These are phyloP conservation scores for Kodamaea laetipori DNA, from an alignment of 805 yeast species.

Conservation along the genomic window DNA sequence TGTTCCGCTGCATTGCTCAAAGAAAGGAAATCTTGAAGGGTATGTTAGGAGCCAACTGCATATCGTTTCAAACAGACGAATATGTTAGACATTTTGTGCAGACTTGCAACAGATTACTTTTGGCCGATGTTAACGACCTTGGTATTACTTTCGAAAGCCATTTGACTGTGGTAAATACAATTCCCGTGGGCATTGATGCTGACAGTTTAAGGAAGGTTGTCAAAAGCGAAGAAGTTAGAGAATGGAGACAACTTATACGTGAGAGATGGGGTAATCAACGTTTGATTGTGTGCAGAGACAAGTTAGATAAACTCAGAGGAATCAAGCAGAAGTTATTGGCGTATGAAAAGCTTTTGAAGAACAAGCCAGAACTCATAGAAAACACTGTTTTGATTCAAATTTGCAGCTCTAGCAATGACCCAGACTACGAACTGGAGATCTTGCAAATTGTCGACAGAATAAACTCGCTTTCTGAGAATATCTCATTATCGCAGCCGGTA, in stretches of 20 bases:
- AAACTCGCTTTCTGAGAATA: conserved; percentile 71
- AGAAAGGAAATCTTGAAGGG: conserved; percentile 77
- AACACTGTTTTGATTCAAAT: conserved; percentile 80
- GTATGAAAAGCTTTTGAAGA: conserved; percentile 72
- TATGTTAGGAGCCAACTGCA: conserved; percentile 82
- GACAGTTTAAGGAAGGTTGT: conserved; percentile 51
- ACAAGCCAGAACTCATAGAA: conserved; percentile 70
- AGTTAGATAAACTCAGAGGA: conserved; percentile 85
- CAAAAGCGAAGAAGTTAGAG: conserved; percentile 50
- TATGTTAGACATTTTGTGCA: conserved; percentile 92
- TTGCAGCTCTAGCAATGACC: conserved; percentile 60
- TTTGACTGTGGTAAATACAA: conserved; percentile 55
- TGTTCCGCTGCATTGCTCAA: conserved; percentile 90
- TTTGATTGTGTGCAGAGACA: conserved; percentile 84
- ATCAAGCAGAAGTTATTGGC: conserved; percentile 85
- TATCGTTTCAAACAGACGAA: conserved; percentile 90
- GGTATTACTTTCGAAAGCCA: conserved; percentile 64
- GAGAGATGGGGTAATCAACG: conserved; percentile 75
- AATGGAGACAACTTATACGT: conserved; percentile 70
- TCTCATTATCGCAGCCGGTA: conserved; percentile 78
- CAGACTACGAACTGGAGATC: conserved; percentile 70
- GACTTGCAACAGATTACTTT: conserved; percentile 78
- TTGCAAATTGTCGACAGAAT: conserved; percentile 81
- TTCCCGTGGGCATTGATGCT: conserved; percentile 82
- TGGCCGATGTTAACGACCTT: conserved; percentile 73